Evolutionary conservation across 441 rosid genomes (phyloP).

Genomic region (Erysimum cheiri): DNA sequence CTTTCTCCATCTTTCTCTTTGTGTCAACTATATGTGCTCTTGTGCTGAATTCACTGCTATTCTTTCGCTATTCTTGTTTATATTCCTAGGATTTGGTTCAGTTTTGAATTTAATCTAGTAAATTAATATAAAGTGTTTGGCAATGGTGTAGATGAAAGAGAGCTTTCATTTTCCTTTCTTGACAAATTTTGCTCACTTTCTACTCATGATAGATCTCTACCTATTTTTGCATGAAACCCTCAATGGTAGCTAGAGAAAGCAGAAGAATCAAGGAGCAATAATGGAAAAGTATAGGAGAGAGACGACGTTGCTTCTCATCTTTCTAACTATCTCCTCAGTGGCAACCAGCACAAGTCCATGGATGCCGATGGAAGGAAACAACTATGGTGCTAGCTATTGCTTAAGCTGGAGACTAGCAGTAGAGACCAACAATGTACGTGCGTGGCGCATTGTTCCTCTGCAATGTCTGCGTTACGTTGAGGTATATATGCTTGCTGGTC

Average conservation of each 20-base stretch:
- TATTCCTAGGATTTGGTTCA: neutral
- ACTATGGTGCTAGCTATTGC: conserved; percentile 48
- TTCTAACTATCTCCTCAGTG: conserved; percentile 49
- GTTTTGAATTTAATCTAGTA: neutral
- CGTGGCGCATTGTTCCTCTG: conserved; percentile 80
- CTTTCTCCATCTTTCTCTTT: neutral
- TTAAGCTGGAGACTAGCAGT: conserved; percentile 90
- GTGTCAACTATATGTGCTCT: neutral
- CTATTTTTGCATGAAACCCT: conserved; percentile 26
- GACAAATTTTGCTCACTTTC: neutral
- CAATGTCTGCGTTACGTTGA: conserved; percentile 66
- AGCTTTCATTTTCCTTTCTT: neutral
- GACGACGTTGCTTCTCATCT: conserved; percentile 39
- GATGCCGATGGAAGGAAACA: conserved; percentile 30
- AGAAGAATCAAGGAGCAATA: conserved; percentile 39
- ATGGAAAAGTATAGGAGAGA: conserved; percentile 50
- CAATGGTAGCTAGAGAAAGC: conserved; percentile 2
- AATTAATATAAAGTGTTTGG: neutral
- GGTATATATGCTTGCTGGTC: conserved; percentile 77
- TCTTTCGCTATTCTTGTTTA: neutral
- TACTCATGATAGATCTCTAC: conserved; percentile 22
- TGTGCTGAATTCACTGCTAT: neutral
- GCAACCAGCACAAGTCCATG: conserved; percentile 34
- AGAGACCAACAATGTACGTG: conserved; percentile 81
- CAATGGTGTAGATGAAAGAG: neutral